Conservation (phyloP, 2,329 filamentous ascomycete genomes). For the Fusarium sp. region DNA sequence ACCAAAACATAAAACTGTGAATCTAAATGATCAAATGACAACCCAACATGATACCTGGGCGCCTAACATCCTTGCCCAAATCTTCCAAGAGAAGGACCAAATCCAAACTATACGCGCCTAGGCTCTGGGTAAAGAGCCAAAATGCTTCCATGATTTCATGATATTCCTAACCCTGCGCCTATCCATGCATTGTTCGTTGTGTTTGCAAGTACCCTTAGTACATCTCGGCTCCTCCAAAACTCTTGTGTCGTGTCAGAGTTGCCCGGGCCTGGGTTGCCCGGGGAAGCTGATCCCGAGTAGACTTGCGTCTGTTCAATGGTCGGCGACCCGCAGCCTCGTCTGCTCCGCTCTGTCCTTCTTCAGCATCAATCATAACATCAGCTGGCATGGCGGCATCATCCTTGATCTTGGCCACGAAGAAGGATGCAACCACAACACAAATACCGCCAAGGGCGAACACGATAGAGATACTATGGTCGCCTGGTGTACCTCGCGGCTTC, state of each 20-base stretch:
- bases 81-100: not conserved
- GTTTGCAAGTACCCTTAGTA: constrained; percentile 14
- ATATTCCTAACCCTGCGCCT: constrained; percentile 16
- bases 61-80: constrained; percentile 12
- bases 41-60: constrained; percentile 7
- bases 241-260: constrained; percentile 60
- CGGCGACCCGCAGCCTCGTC: constrained; percentile 31
- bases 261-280: constrained; percentile 60
- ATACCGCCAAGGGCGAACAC: constrained; percentile 86
- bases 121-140: constrained; percentile 20
- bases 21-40: constrained; percentile 12
- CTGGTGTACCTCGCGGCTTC: constrained; percentile 85
- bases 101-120: constrained; percentile 19
- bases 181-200: constrained; percentile 4
- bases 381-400: constrained; percentile 64
- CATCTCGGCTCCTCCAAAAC: constrained; percentile 61
- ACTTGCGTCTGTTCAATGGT: constrained; percentile 51
- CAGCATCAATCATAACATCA: constrained; percentile 56
- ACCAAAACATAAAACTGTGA: constrained; percentile 3
- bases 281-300: constrained; percentile 56
- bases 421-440: constrained; percentile 81
- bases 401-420: constrained; percentile 73
- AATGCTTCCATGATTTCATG: constrained; percentile 19
- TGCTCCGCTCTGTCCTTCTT: constrained; percentile 57
- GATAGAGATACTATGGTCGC: constrained; percentile 88